Evolutionary conservation across 2,329 filamentous ascomycete species (phyloP), one percentile per base, ranked within the genome.

Genomic region (Pseudonectria foliicola): DNA sequence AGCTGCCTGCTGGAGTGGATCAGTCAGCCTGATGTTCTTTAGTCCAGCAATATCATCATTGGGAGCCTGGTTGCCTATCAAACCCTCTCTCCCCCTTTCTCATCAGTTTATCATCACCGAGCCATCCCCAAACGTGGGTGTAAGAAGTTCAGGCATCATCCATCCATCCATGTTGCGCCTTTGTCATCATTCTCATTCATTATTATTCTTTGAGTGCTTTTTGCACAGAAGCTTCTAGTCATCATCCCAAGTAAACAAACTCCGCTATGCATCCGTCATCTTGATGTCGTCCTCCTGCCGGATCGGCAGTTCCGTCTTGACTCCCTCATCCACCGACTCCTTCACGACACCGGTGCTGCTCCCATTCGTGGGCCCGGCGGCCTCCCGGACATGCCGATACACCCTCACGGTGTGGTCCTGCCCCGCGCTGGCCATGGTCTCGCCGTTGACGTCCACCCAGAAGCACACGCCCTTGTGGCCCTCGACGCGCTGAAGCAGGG

Each of bases 401-500:
- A 78, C 64, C 28, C 66, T 63, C 27, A 78, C 66, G 23, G 60
- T 62, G 37, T 67, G 61, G 42, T 79, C 75, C 55, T 76, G 66
- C 2, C 75, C 75, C 10, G 67, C 69, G 43, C 70, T 77, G 16
- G 69, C 73, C 69, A 79, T 71, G 11, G 67, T 70, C 35, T 70
- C 65, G 13, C 69, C 69, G 43, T 71, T 59, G 4, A 76, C 67
- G 43, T 82, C 77, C 16, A 81, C 77, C 74, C 77, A 81, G 52
- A 80, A 80, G 42, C 77, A 78, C 18, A 80, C 73, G 13, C 73
- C 74, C 24, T 67, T 57, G 25, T 74, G 75, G 2, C 62, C 61
- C 21, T 56, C 54, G 7, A 80, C 62, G 11, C 71, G 66, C 67
- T 95, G 89, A 13, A 95, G 65, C 3, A 94, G 66, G 36, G 83